These are phyloP conservation scores for Chlorella sp. DNA, from an alignment of 139 green algal genomes.

Conservation along the genomic window DNA sequence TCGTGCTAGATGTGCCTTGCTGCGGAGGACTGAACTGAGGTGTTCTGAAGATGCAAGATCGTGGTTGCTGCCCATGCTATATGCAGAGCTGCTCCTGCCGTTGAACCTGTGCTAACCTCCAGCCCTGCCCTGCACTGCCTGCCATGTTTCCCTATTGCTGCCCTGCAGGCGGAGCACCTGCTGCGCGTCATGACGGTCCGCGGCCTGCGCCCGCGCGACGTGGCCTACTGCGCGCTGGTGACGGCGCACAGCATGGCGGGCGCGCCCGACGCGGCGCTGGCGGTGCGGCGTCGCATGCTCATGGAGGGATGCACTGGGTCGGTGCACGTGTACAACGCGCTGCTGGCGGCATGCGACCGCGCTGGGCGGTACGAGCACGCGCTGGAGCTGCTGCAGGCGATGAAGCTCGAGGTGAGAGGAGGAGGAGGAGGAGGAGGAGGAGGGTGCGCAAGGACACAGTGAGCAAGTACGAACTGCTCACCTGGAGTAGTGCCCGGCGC, in stretches of 20 bases:
- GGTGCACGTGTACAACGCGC: conserved; percentile 82
- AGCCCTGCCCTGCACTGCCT: background rate
- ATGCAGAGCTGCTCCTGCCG: background rate
- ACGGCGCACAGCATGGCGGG: conserved; percentile 63
- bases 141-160: background rate
- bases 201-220: conserved; percentile 52
- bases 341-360: conserved; percentile 77
- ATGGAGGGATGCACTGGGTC: conserved; percentile 13
- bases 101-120: background rate
- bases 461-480: too few relatives aligned
- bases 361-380: conserved; percentile 26
- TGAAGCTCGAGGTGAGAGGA: conserved; percentile 22
- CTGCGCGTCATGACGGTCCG: conserved; percentile 31
- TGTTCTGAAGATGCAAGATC: too few relatives aligned
- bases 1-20: too few relatives aligned
- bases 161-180: conserved; percentile 40
- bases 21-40: too few relatives aligned
- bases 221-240: conserved; percentile 72
- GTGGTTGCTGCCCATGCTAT: too few relatives aligned
- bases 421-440: too few relatives aligned
- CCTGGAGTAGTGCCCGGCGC: background rate
- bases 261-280: conserved; percentile 38
- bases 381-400: conserved; percentile 22
- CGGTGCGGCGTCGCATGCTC: conserved; percentile 32
- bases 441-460: too few relatives aligned